phyloP scores from a whole-genome alignment of 768 basidiomycete species.

The Coprinopsis sp. region DNA sequence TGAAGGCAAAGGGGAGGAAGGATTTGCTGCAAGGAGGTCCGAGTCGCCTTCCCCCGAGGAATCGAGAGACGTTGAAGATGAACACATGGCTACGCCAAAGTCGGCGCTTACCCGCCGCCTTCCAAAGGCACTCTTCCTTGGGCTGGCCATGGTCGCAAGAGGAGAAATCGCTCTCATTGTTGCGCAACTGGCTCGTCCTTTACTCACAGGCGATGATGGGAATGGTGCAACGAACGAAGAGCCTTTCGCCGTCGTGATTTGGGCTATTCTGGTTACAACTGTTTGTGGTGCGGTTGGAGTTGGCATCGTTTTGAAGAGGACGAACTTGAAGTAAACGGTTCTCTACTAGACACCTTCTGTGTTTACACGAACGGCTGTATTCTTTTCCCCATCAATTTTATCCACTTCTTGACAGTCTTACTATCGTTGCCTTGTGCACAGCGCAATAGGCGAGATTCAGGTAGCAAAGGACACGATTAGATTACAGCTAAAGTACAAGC shows the following conservation, averaged over 20 bases:
- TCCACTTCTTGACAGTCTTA: too few relatives aligned
- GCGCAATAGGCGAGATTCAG: too few relatives aligned
- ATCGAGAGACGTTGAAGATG: neutral
- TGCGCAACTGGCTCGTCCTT: slow-evolving; percentile 38
- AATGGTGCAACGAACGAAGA: slow-evolving; percentile 24
- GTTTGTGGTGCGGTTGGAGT: slow-evolving; percentile 41
- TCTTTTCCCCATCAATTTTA: too few relatives aligned
- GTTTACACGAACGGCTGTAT: too few relatives aligned
- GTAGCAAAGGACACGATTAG: too few relatives aligned
- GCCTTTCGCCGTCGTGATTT: slow-evolving; percentile 49
- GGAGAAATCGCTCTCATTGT: slow-evolving; percentile 68
- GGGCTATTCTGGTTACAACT: slow-evolving; percentile 54
- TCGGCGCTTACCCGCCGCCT: slow-evolving; percentile 10
- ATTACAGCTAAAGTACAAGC: neutral
- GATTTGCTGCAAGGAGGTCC: too few relatives aligned
- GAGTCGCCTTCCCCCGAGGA: neutral
- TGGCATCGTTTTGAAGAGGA: slow-evolving; percentile 19
- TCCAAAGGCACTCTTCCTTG: slow-evolving; percentile 37
- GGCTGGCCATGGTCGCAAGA: slow-evolving; percentile 58
- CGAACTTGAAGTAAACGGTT: too few relatives aligned
- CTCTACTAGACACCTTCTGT: too few relatives aligned
- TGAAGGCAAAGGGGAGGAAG: neutral
- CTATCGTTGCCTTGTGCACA: too few relatives aligned
- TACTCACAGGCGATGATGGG: slow-evolving; percentile 15
- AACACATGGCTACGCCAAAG: neutral